phyloP scores from a whole-genome alignment of 108 stramenopile genomes.

The Craspedostauros australis region DNA sequence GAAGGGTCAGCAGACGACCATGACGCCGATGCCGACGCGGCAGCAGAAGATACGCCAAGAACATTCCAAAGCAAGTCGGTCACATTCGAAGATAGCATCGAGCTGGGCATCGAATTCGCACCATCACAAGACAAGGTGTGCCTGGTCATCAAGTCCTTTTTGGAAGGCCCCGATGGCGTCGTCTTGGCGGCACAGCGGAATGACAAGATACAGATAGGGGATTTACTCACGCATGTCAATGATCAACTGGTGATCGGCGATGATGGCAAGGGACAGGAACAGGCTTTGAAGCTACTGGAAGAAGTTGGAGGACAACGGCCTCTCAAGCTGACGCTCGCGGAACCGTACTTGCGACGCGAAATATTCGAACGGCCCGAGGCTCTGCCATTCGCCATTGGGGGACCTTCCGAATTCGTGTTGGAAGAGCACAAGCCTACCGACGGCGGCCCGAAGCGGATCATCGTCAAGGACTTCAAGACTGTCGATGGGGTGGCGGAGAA shows the following conservation, averaged over 20 bases:
- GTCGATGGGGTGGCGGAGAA: constrained; percentile 66
- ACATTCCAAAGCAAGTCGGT: constrained; percentile 31
- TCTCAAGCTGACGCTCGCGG: constrained; percentile 55
- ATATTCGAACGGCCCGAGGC: constrained; percentile 37
- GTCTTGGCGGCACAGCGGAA: constrained; percentile 50
- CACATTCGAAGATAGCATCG: constrained; percentile 41
- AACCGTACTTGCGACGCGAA: constrained; percentile 46
- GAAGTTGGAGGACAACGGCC: constrained; percentile 50
- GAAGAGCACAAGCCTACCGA: constrained; percentile 33
- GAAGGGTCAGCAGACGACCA: no score
- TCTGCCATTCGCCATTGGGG: constrained; percentile 33
- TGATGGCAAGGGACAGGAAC: constrained; percentile 40
- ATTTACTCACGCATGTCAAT: constrained; percentile 68
- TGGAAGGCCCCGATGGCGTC: constrained; percentile 43
- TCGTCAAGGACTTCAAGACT: constrained; percentile 56
- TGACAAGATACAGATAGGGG: constrained; percentile 36
- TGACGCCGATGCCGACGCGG: no score
- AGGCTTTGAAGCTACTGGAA: constrained; percentile 52
- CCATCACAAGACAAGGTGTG: constrained; percentile 50
- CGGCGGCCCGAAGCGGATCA: constrained; percentile 36
- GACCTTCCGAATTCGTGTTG: constrained; percentile 64
- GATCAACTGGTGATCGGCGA: constrained; percentile 56
- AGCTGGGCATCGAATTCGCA: constrained; percentile 74
- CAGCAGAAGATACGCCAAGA: constrained; percentile 1
- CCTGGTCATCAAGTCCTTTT: constrained; percentile 48